Evolutionary conservation across 371 early-diverging fungal genomes (phyloP).

Genomic region (Rhizopus microsporus): DNA sequence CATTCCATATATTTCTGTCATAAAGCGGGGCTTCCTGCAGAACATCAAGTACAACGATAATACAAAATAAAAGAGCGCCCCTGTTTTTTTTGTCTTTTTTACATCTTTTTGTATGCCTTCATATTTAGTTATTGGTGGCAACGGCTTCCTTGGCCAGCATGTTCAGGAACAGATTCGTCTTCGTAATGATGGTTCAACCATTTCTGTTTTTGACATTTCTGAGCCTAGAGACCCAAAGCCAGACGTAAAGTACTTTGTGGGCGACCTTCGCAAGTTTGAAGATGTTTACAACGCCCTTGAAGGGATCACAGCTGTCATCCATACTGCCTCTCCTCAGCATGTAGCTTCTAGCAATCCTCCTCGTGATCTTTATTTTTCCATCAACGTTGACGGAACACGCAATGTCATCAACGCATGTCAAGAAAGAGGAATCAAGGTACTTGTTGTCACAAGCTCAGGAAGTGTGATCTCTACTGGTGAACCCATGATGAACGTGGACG

Average conservation of each 20-base stretch:
- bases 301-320: slow-evolving; percentile 79
- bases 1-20: too few relatives aligned
- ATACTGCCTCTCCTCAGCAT: slow-evolving; percentile 90
- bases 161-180: slow-evolving; percentile 77
- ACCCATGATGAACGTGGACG: slow-evolving; percentile 80
- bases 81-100: neutral
- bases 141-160: slow-evolving; percentile 86
- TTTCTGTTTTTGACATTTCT: slow-evolving; percentile 77
- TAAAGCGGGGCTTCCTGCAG: neutral
- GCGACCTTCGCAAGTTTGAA: slow-evolving; percentile 74
- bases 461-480: slow-evolving; percentile 87
- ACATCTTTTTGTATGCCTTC: slow-evolving; percentile 27
- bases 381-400: slow-evolving; percentile 89
- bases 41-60: slow-evolving; percentile 1
- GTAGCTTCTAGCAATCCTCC: slow-evolving; percentile 90
- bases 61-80: too few relatives aligned
- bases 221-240: slow-evolving; percentile 53
- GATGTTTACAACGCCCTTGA: slow-evolving; percentile 68
- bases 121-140: slow-evolving; percentile 87
- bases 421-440: slow-evolving; percentile 61
- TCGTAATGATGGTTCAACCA: slow-evolving; percentile 57
- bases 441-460: slow-evolving; percentile 88
- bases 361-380: slow-evolving; percentile 70
- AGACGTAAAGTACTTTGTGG: slow-evolving; percentile 64
- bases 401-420: slow-evolving; percentile 84